These are phyloP conservation scores for Amoebophrya sp. DNA, from an alignment of 169 alveolate genomes.

Conservation along the genomic window DNA sequence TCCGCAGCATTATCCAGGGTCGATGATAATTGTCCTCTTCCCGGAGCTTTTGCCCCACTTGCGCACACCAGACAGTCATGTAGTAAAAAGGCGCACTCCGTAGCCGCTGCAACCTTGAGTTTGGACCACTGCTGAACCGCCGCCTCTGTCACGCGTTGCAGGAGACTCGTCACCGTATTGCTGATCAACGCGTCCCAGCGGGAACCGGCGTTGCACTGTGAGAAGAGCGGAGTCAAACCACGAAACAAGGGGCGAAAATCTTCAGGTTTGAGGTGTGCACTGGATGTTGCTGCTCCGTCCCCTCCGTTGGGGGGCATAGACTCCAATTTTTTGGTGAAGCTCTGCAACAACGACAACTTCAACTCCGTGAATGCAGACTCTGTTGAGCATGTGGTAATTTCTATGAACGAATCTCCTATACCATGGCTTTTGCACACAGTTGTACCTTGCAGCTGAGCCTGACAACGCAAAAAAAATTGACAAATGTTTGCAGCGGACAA, in stretches of 20 bases:
- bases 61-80: too few relatives aligned
- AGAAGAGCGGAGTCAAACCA: neutral
- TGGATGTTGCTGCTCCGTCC: too few relatives aligned
- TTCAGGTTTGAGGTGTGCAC: neutral
- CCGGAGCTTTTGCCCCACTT: neutral
- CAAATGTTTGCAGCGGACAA: neutral
- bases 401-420: neutral
- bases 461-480: neutral
- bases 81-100: neutral
- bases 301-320: too few relatives aligned
- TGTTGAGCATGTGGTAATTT: too few relatives aligned
- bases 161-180: neutral
- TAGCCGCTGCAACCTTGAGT: neutral
- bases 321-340: neutral
- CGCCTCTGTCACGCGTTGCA: neutral
- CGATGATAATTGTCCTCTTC: neutral
- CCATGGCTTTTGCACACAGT: neutral
- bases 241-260: neutral
- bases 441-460: neutral
- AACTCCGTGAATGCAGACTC: neutral
- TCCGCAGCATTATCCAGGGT: neutral
- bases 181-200: neutral
- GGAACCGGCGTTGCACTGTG: neutral
- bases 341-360: neutral
- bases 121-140: neutral